Evolutionary conservation across 768 basidiomycete genomes (phyloP).

Genomic region (Termitomyces eurrhizus): DNA sequence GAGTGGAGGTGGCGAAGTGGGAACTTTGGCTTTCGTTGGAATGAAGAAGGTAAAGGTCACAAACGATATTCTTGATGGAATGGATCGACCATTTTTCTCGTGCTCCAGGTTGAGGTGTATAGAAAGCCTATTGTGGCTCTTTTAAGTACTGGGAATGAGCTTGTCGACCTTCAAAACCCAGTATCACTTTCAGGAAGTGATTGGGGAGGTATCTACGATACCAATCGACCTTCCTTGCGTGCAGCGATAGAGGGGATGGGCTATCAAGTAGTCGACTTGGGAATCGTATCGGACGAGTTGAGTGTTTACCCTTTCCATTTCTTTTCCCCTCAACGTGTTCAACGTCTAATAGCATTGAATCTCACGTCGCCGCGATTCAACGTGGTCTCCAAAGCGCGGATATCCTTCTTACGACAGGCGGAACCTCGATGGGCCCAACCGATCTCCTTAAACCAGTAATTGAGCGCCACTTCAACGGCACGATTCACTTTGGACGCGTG

Average conservation of each 20-base stretch:
- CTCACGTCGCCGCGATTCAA: constrained; percentile 55
- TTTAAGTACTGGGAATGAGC: constrained; percentile 84
- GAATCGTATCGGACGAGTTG: constrained; percentile 74
- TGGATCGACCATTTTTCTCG: not conserved
- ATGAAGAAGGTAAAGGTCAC: constrained; percentile 50
- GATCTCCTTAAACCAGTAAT: constrained; percentile 88
- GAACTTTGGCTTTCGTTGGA: constrained; percentile 78
- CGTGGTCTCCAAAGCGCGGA: constrained; percentile 63
- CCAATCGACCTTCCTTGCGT: constrained; percentile 77
- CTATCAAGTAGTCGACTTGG: constrained; percentile 75
- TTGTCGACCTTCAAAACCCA: constrained; percentile 56
- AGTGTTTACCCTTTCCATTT: constrained; percentile 17
- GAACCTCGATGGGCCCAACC: constrained; percentile 87
- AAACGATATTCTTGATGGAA: not conserved
- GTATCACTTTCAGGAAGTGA: constrained; percentile 25
- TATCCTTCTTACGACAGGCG: constrained; percentile 80
- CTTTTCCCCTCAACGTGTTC: not conserved
- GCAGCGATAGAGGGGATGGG: constrained; percentile 70
- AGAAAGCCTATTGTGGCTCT: constrained; percentile 75
- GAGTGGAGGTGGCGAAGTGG: constrained; percentile 76
- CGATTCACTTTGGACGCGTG: constrained; percentile 83
- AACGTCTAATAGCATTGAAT: constrained; percentile 38
- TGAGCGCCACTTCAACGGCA: constrained; percentile 72
- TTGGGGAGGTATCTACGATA: constrained; percentile 81
- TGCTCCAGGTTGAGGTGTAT: constrained; percentile 57